Percentiles rank a stretch among this genome's conserved stretches.
phyloP scores from a whole-genome alignment of 176 grass and related monocot genomes.

The Paspalum vaginatum region DNA sequence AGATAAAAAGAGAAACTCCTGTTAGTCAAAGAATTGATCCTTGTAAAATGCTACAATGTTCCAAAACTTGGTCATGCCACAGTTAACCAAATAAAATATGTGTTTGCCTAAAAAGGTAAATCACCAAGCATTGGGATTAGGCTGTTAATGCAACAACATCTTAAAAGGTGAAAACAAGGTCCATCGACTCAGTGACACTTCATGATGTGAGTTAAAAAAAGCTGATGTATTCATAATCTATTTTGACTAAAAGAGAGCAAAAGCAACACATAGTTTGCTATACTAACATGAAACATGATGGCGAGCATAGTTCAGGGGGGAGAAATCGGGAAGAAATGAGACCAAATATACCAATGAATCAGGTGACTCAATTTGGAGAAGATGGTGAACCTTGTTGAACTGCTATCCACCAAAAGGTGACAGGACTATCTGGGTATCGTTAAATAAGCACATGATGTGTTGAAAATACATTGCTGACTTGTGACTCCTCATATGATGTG shows the following conservation, averaged over 20 bases:
- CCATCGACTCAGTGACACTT: neutral
- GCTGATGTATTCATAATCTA: neutral
- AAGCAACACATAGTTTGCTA: conserved; percentile 12
- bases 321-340: neutral
- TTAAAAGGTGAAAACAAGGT: neutral
- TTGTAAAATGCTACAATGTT: neutral
- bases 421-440: neutral
- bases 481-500: neutral
- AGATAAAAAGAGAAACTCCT: neutral
- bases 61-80: conserved; percentile 3
- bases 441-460: neutral
- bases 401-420: conserved; percentile 1
- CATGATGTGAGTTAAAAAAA: neutral
- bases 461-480: neutral
- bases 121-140: neutral
- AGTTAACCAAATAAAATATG: conserved; percentile 9
- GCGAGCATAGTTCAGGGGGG: neutral
- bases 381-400: neutral
- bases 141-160: neutral
- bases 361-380: conserved; percentile 1
- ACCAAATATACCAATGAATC: conserved; percentile 22
- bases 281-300: neutral
- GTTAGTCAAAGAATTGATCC: neutral
- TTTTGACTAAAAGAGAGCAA: conserved; percentile 14
- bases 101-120: neutral